phyloP scores from a whole-genome alignment of 768 basidiomycete species.

The Dentipellis sp. region DNA sequence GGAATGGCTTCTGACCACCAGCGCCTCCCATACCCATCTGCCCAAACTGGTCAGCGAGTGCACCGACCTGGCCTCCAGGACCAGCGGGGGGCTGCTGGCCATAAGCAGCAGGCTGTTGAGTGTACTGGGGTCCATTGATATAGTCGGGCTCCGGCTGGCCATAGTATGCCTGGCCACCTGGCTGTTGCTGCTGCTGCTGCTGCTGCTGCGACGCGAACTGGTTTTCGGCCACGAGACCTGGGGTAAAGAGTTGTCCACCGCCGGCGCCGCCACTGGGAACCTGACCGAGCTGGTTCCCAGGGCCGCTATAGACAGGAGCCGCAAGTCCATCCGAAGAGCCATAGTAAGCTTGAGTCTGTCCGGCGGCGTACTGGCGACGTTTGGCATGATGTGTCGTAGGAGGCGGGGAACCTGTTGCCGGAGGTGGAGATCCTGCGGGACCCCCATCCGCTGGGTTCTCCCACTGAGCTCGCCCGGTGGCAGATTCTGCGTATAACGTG shows the following conservation, averaged over 20 bases:
- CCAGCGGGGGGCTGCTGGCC: constrained; percentile 27
- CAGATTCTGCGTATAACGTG: constrained; percentile 48
- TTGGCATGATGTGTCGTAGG: constrained; percentile 38
- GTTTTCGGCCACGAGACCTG: constrained; percentile 65
- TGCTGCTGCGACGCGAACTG: constrained; percentile 60
- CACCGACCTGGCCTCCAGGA: constrained; percentile 30
- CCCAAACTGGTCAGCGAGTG: constrained; percentile 76
- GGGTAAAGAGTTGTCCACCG: constrained; percentile 68
- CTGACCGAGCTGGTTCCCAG: constrained; percentile 17
- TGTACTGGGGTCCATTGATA: constrained; percentile 34
- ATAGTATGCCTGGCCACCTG: constrained; percentile 42
- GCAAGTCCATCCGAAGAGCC: constrained; percentile 33
- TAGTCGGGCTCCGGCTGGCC: constrained; percentile 34
- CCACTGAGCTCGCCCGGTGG: constrained; percentile 83
- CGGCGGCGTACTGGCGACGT: constrained; percentile 90
- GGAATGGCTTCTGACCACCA: constrained; percentile 60
- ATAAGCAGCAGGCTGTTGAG: constrained; percentile 30
- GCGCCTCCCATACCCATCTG: constrained; percentile 70
- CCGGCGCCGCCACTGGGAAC: constrained; percentile 29
- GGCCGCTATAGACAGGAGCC: constrained; percentile 37
- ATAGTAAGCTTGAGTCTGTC: constrained; percentile 88
- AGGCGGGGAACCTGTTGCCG: constrained; percentile 36
- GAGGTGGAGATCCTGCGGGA: constrained; percentile 27
- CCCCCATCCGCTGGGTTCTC: constrained; percentile 50
- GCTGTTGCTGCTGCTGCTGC: constrained; percentile 15